phyloP scores from a whole-genome alignment of 2,329 filamentous ascomycete genomes.

The Fusarium stilboides region DNA sequence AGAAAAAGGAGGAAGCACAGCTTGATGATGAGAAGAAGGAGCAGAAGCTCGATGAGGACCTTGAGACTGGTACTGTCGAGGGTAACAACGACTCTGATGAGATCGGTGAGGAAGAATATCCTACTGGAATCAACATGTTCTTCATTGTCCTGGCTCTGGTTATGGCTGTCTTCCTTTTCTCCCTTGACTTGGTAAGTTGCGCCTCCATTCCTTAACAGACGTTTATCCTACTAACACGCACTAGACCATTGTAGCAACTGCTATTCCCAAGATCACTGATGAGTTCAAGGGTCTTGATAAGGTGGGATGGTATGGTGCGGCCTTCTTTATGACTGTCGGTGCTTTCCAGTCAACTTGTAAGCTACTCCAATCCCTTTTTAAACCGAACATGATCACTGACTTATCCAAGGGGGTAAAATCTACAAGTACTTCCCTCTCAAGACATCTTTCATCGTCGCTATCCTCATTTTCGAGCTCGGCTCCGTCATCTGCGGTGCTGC shows the following conservation, averaged over 20 bases:
- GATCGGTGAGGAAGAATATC: slow-evolving; percentile 56
- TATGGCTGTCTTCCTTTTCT: slow-evolving; percentile 65
- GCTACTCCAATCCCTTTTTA: slow-evolving; percentile 35
- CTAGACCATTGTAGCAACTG: slow-evolving; percentile 70
- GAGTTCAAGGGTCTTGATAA: slow-evolving; percentile 67
- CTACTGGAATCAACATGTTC: slow-evolving; percentile 56
- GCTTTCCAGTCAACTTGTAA: slow-evolving; percentile 62
- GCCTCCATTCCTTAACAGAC: slow-evolving; percentile 5
- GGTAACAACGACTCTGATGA: slow-evolving; percentile 40
- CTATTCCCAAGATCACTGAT: slow-evolving; percentile 70
- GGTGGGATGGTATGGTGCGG: slow-evolving; percentile 72
- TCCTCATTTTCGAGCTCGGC: slow-evolving; percentile 70
- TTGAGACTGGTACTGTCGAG: slow-evolving; percentile 41
- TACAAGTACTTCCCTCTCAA: slow-evolving; percentile 69
- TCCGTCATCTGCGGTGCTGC: slow-evolving; percentile 65
- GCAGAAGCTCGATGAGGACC: slow-evolving; percentile 39
- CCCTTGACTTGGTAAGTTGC: slow-evolving; percentile 61
- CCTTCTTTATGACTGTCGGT: slow-evolving; percentile 66
- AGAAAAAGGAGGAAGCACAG: slow-evolving; percentile 49
- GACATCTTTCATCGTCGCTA: slow-evolving; percentile 62
- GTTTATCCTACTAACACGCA: slow-evolving; percentile 11
- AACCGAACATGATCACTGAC: slow-evolving; percentile 35
- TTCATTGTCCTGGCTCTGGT: slow-evolving; percentile 64
- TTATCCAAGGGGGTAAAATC: slow-evolving; percentile 60
- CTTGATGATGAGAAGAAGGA: slow-evolving; percentile 49